These are phyloP conservation scores for Taxillus chinensis DNA, from an alignment of 164 flowering plant genomes.

Conservation along the genomic window DNA sequence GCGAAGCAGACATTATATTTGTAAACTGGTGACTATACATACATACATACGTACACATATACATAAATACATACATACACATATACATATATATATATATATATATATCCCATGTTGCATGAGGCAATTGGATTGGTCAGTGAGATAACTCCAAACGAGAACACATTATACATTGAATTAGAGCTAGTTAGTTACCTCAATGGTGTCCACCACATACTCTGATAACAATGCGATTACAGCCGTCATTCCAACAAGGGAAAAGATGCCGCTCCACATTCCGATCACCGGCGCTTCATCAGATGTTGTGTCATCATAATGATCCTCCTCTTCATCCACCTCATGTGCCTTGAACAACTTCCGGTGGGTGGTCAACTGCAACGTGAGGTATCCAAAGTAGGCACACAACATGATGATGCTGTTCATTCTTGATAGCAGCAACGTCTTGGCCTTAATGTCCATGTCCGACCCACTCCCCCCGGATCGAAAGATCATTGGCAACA, in stretches of 20 bases:
- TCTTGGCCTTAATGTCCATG: slow-evolving; percentile 5
- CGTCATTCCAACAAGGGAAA: slow-evolving; percentile 72
- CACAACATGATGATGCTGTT: slow-evolving; percentile 76
- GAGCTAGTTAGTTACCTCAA: slow-evolving; percentile 44
- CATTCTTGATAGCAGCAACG: slow-evolving; percentile 55
- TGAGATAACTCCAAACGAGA: too few relatives aligned
- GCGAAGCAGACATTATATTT: too few relatives aligned
- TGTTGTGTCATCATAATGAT: slow-evolving; percentile 18
- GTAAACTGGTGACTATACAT: too few relatives aligned
- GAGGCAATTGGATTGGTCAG: too few relatives aligned
- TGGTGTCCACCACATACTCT: slow-evolving; percentile 73
- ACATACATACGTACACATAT: too few relatives aligned
- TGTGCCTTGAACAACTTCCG: slow-evolving; percentile 55
- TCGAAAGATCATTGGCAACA: slow-evolving; percentile 58
- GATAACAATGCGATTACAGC: slow-evolving; percentile 63
- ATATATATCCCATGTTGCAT: too few relatives aligned
- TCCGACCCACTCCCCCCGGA: slow-evolving; percentile 8
- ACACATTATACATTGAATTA: too few relatives aligned
- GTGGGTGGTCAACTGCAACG: slow-evolving; percentile 81
- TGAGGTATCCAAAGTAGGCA: slow-evolving; percentile 54
- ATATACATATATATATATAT: too few relatives aligned
- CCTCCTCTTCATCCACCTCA: slow-evolving; percentile 46
- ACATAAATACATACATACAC: too few relatives aligned
- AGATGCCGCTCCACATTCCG: slow-evolving; percentile 64
- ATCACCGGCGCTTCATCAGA: slow-evolving; percentile 43